Base-by-base conservation (phyloP, 768 basidiomycete genomes). In the Lactarius hatsudake region DNA sequence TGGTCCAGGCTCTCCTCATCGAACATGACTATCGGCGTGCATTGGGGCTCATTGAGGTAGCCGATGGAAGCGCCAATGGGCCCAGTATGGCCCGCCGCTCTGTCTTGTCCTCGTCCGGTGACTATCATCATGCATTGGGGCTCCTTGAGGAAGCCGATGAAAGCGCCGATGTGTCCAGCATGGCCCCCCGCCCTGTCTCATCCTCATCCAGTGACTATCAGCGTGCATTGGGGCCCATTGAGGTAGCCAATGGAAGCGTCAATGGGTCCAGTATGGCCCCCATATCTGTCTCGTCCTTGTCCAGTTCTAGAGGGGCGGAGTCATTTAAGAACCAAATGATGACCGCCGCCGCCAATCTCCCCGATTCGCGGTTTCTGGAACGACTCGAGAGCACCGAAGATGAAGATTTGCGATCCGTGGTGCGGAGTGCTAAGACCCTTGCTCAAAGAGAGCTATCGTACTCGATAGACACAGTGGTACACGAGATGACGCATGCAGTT, bases 321-420 rank as follows among this genome's bases (percentile, higher is more conserved):
- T 5, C 40, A 6, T 26, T 64, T n/a, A 32, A 60, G 30, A 18
- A n/a, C 23, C 56, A 71, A 32, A 64, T 67, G 53, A 67, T 32
- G 54, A 26, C 15, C 38, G 20, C 34, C 10, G 57, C 63, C 5
- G 23, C n/a, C 9, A 6, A 12, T 5, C 9, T 66, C 20, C 6
- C 60, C 17, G 69, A 72, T 48, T 30, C 57, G 2, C 51, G 18
- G 6, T 71, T 73, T 36, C 55, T 73, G 6, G 30, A 36, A 4
- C 40, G 40, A 13, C 43, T 72, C 12, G 56, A 62, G 28, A 10
- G 2, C 17, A 32, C 63, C 17, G 26, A 62, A 2, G 48, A 62
- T 20, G 8, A 54, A 13, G 59, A 66, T 10, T 34, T 65, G 18
- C 59, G 40, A 6, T 54, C 71, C 17, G 26, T 45, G 17, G 64